phyloP scores from a whole-genome alignment of 225 moss, liverwort and hornwort species.

The Pleurozium schreberi region DNA sequence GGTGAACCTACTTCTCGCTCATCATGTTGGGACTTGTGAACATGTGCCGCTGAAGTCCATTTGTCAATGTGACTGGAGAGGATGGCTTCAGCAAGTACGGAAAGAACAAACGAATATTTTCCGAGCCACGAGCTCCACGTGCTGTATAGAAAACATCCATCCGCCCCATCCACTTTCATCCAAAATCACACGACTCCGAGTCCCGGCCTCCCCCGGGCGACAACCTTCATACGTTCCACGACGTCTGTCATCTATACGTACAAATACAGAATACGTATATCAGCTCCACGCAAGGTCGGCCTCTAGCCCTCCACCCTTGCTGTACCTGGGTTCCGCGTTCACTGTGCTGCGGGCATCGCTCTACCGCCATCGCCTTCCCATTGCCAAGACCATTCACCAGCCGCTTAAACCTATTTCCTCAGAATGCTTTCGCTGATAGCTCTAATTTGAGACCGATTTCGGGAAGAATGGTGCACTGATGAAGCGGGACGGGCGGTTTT shows the following conservation, averaged over 20 bases:
- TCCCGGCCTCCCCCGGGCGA: too few species aligned
- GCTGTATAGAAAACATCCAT: neutral
- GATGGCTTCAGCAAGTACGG: neutral
- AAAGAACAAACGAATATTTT: neutral
- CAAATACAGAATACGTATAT: neutral
- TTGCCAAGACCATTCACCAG: neutral
- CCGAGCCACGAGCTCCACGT: neutral
- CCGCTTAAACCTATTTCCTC: neutral
- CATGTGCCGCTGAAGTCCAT: neutral
- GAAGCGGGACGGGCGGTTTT: neutral
- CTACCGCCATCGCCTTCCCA: neutral
- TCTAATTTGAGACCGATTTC: neutral
- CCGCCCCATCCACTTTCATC: neutral
- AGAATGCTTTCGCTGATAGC: neutral
- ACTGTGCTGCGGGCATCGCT: neutral
- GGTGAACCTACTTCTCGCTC: neutral
- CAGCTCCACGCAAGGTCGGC: neutral
- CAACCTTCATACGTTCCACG: neutral
- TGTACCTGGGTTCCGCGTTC: neutral
- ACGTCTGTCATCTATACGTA: neutral
- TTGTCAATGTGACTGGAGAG: neutral
- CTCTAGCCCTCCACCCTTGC: neutral
- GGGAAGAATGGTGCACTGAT: neutral
- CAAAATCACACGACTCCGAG: neutral
- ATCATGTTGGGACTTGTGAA: too few species aligned